These are phyloP conservation scores for Nymphaea colorata DNA, from an alignment of 164 flowering plant genomes.

Conservation along the genomic window DNA sequence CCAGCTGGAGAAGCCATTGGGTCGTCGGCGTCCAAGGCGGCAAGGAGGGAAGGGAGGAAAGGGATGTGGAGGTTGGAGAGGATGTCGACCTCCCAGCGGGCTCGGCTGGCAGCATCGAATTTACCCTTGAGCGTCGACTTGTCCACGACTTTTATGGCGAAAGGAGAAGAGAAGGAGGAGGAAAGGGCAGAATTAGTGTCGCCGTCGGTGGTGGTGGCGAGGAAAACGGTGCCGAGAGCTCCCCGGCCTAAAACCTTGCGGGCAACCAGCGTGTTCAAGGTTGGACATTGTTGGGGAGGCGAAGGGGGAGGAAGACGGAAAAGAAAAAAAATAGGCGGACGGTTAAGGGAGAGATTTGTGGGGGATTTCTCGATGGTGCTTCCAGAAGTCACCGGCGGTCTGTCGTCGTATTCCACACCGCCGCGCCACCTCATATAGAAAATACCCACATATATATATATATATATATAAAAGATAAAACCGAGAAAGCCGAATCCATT, in stretches of 20 bases:
- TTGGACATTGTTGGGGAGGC: constrained; percentile 6
- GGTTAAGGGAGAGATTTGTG: neutral
- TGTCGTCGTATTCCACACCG: no score
- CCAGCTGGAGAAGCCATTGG: constrained; percentile 44
- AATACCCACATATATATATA: no score
- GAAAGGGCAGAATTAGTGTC: no score
- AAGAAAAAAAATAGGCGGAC: neutral
- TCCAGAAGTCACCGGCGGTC: no score
- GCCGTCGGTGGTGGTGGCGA: constrained; percentile 19
- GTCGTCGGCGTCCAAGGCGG: constrained; percentile 31
- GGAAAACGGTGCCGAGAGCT: constrained; percentile 89
- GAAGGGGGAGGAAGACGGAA: constrained; percentile 1
- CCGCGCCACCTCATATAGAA: no score
- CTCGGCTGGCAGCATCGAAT: constrained; percentile 54
- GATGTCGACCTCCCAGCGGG: constrained; percentile 70
- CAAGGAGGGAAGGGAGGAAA: constrained; percentile 60
- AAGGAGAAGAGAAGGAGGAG: constrained; percentile 26
- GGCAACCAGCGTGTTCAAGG: constrained; percentile 36
- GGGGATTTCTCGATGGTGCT: no score
- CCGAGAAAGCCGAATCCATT: no score
- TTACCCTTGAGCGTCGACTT: constrained; percentile 32
- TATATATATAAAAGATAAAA: no score
- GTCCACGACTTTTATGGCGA: constrained; percentile 82
- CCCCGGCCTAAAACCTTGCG: constrained; percentile 70
- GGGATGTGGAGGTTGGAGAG: constrained; percentile 53